These are phyloP conservation scores for Austroboletus festivus DNA, from an alignment of 768 basidiomycete species.

Conservation along the genomic window DNA sequence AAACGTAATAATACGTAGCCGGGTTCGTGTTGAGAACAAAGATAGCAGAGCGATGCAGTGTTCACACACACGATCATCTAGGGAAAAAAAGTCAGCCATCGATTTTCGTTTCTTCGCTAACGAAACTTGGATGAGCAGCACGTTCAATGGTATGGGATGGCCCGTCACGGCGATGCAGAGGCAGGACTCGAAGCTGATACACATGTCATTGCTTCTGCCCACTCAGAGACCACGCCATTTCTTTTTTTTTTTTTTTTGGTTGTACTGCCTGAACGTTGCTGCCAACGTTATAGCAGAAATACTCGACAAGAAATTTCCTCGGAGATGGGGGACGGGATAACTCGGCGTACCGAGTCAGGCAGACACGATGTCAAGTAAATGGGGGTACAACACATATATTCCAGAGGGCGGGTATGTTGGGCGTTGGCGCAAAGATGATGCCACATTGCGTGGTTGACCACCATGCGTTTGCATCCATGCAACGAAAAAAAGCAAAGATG, in stretches of 20 bases:
- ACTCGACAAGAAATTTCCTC: slow-evolving; percentile 7
- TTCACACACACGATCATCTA: slow-evolving; percentile 9
- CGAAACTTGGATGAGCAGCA: slow-evolving; percentile 2
- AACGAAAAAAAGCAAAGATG: slow-evolving; percentile 4
- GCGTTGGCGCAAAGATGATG: no score
- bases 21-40: slow-evolving; percentile 9
- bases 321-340: no score
- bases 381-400: no score
- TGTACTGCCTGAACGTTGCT: slow-evolving; percentile 13
- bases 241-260: slow-evolving; percentile 7
- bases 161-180: background rate
- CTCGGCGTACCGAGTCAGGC: no score
- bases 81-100: slow-evolving; percentile 15
- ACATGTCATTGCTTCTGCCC: slow-evolving; percentile 26
- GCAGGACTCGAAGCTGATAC: slow-evolving; percentile 17
- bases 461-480: slow-evolving; percentile 2
- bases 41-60: slow-evolving; percentile 24
- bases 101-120: slow-evolving; percentile 10
- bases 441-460: no score
- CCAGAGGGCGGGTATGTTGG: no score
- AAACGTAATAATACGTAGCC: slow-evolving; percentile 5
- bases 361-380: no score
- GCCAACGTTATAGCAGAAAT: no score
- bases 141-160: no score
- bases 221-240: slow-evolving; percentile 29